phyloP scores from a whole-genome alignment of 345 rosid genomes.

The Gossypium rotundifolium region DNA sequence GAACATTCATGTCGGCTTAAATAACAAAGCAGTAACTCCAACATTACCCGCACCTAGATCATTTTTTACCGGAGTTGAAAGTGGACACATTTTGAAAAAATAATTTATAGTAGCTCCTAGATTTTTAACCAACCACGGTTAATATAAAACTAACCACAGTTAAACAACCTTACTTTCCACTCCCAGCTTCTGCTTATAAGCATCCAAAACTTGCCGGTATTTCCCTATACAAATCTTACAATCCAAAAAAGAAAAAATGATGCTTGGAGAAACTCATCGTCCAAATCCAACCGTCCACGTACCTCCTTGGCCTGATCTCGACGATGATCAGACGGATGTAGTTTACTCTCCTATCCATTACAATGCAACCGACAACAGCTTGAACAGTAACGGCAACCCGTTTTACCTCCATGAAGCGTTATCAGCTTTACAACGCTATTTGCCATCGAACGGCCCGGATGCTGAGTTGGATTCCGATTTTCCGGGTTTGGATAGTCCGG shows the following conservation, averaged over 20 bases:
- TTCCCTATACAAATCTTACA: conserved; percentile 19
- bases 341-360: conserved; percentile 20
- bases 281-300: conserved; percentile 43
- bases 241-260: conserved; percentile 29
- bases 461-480: conserved; percentile 47
- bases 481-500: conserved; percentile 39
- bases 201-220: conserved; percentile 29
- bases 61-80: conserved; percentile 18
- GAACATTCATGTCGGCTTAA: background rate
- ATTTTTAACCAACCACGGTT: conserved; percentile 36
- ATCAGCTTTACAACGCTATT: conserved; percentile 51
- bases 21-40: background rate
- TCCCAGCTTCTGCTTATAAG: conserved; percentile 33
- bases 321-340: conserved; percentile 49
- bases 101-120: background rate
- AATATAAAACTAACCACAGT: conserved; percentile 32
- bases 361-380: conserved; percentile 14
- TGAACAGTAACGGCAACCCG: conserved; percentile 19
- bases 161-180: conserved; percentile 10
- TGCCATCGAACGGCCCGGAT: conserved; percentile 52
- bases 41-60: background rate
- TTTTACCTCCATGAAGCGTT: conserved; percentile 49
- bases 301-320: conserved; percentile 52
- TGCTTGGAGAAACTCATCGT: conserved; percentile 65
- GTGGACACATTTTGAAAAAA: background rate